These are phyloP conservation scores for Misopates orontium DNA, from an alignment of 257 asterid species.

Conservation along the genomic window DNA sequence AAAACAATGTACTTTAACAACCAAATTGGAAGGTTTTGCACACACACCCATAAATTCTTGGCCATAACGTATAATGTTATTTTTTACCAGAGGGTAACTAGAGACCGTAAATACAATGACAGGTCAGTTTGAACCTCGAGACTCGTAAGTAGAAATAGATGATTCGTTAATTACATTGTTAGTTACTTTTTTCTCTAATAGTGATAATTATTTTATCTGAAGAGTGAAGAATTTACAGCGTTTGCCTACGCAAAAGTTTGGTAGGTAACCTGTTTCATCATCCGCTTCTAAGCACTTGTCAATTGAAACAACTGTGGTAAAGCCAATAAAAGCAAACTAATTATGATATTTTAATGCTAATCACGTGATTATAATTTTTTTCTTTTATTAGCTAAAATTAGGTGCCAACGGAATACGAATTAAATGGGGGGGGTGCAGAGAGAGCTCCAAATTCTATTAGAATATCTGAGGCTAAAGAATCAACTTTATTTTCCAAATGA, in stretches of 20 bases:
- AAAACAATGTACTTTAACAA: too few relatives aligned
- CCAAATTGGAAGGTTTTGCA: too few relatives aligned
- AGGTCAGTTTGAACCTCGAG: neutral
- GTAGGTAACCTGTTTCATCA: neutral
- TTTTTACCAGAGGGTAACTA: neutral
- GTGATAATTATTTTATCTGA: too few relatives aligned
- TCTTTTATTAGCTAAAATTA: neutral
- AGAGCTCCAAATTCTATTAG: too few relatives aligned
- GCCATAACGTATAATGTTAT: too few relatives aligned
- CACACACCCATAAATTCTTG: too few relatives aligned
- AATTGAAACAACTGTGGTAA: neutral
- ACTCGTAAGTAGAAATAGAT: slow-evolving; percentile 8
- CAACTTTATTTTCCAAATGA: too few relatives aligned
- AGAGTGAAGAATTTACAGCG: slow-evolving; percentile 14
- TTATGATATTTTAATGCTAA: neutral
- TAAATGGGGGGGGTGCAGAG: too few relatives aligned
- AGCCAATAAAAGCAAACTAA: slow-evolving; percentile 11
- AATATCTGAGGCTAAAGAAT: too few relatives aligned
- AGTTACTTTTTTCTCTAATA: too few relatives aligned
- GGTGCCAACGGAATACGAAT: too few relatives aligned
- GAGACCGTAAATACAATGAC: neutral
- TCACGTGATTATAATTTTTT: neutral
- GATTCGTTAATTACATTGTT: slow-evolving; percentile 27
- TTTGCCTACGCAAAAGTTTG: neutral
- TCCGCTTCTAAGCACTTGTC: slow-evolving; percentile 19